A percentile compares a stretch with the other conserved stretches of the same genome.
These are phyloP conservation scores for Kwoniella bestiolae DNA, from an alignment of 768 basidiomycete species.

Conservation along the genomic window DNA sequence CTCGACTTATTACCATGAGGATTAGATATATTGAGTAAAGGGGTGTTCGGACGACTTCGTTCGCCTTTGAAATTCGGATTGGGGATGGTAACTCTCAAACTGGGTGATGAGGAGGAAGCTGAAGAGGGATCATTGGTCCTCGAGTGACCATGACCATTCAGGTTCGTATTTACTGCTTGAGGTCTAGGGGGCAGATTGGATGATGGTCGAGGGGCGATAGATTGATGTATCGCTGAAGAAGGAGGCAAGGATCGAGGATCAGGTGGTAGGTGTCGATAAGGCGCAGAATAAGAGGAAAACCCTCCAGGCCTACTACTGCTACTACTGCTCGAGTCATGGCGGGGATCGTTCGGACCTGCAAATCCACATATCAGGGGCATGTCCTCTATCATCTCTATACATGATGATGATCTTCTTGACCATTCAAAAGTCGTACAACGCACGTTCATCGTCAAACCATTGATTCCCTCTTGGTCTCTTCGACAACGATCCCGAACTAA, in stretches of 20 bases:
- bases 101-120: not conserved
- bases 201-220: not conserved
- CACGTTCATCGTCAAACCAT: conserved; percentile 11
- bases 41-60: not conserved
- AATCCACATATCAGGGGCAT: not conserved
- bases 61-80: conserved; percentile 9
- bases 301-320: not conserved
- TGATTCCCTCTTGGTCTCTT: conserved; percentile 17
- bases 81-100: conserved; percentile 5
- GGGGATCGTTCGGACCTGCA: not conserved
- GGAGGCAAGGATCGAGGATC: not conserved
- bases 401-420: not conserved
- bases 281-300: not conserved
- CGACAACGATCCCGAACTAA: conserved; percentile 5
- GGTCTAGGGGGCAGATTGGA: not conserved
- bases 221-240: not conserved
- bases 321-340: not conserved
- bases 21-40: no score
- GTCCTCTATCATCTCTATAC: not conserved
- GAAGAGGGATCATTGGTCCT: not conserved
- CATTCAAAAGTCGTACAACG: conserved; percentile 7
- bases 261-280: not conserved
- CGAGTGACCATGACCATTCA: not conserved
- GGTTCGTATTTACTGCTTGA: not conserved
- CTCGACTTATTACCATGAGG: no score